Evolutionary conservation across 345 rosid genomes (phyloP), one percentile per base, ranked within the genome.

Genomic region (Arabidopsis arenosa): DNA sequence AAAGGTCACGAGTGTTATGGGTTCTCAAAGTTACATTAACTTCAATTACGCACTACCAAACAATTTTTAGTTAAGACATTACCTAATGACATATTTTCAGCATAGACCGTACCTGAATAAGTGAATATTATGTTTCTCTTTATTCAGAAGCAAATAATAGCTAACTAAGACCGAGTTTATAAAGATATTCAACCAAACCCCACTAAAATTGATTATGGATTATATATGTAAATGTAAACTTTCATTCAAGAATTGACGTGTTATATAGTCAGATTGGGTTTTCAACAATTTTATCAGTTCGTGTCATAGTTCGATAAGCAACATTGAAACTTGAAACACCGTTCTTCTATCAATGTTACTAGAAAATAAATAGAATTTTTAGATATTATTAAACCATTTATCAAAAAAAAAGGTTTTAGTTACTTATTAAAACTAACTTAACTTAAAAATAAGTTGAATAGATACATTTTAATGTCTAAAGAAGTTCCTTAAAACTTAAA

Each of bases 1-100:
- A 43, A 76, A 52, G 12, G 28, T 76, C 80, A 76, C 80, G 75
- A 54, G 70, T 33, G 79, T 75, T 48, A 73, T 62, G 74, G 53
- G 57, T 52, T 40, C 9, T 32, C 9, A 21, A 61, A 2, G 67
- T 49, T 75, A 35, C 66, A 65, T 74, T 74, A 40, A 76, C 68
- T 61, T 41, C 56, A 58, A 32, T 62, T 68, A 68, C 74, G 56
- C 47, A 68, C 79, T 68, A 76, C 79, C 63, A 68, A 62, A 76
- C 75, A 68, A 40, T 33, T 14, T 45, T 33, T 53, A 67, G 49
- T 59, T 75, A 57, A 37, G 59, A 65, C n/a, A 14, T 23, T 53
- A 45, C 13, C 17, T 45, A 63, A 63, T 18, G 55, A 73, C 63
- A 47, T 74, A 45, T 53, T 18, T 64, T 2, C 71, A 64, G 37